Base-by-base conservation (phyloP, 345 rosid species). In the Populus simonii region DNA sequence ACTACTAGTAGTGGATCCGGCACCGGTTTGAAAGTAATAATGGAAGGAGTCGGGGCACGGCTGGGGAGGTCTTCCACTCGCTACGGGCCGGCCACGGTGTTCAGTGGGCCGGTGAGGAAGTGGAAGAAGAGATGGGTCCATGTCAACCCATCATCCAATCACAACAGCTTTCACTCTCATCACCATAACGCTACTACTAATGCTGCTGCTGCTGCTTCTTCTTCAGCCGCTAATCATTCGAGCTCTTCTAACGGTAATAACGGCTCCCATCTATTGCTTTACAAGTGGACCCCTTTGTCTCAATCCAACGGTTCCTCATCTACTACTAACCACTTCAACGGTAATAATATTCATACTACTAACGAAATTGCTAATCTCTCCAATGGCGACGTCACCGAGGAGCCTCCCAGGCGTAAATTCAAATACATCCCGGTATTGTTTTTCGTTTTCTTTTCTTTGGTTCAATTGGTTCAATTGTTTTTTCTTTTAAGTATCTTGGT, bases 121-220 rank as follows among this genome's bases (percentile, higher is more conserved):
- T 96, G 99, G 99, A 93, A 90, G 92, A 96, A 96, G 92, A 86
- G 89, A 85, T 96, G 99, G 99, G 86, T 94, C 86, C 97, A 86
- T 81, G 90, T 89, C 62, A 77, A 93, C 41, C 92, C 92, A 8
- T 74, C 76, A 16, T 59, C 94, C 67, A 82, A 66, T 70, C 67
- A 41, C 76, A 72, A 51, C 83, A 74, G 66, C 83, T 27, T 71
- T 51, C 82, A 71, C 65, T n/a, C 35, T 15, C 73, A 74, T 73
- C 80, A 55, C 70, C 47, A 68, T 83, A 61, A 13, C 78, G 71
- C 23, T 83, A 63, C 6, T 81, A 47, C 45, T 72, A 77, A 23
- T n/a, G 45, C 47, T 43, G 38, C 67, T 59, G 43, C 72, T 75
- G 23, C 59, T 13, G 17, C 51, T 47, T 23, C 47, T 49, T 22